These are phyloP conservation scores for Talaromyces funiculosus DNA, from an alignment of 2,329 filamentous ascomycete genomes.

Conservation along the genomic window DNA sequence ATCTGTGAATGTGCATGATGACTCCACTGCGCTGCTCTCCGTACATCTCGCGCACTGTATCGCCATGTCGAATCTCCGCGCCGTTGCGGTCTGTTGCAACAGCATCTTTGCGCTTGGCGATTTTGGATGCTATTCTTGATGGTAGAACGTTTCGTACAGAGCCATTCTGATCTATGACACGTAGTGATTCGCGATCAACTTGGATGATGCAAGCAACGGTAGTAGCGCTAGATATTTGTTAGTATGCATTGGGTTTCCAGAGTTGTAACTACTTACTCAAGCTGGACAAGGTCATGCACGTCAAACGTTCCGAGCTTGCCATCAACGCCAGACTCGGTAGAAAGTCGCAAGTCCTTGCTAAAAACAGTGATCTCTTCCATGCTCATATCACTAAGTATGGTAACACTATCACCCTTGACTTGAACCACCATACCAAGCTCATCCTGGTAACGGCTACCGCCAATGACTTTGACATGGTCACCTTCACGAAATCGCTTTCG, in stretches of 20 bases:
- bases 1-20: constrained; percentile 88
- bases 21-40: constrained; percentile 81
- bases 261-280: constrained; percentile 56
- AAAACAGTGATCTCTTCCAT: constrained; percentile 96
- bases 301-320: constrained; percentile 79
- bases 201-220: constrained; percentile 93
- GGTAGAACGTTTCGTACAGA: constrained; percentile 76
- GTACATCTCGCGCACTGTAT: constrained; percentile 84
- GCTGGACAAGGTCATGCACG: constrained; percentile 87
- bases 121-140: constrained; percentile 84
- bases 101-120: constrained; percentile 73
- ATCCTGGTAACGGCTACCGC: constrained; percentile 86
- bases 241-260: constrained; percentile 18
- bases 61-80: constrained; percentile 84
- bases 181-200: constrained; percentile 86
- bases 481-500: constrained; percentile 89
- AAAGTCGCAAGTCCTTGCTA: constrained; percentile 91
- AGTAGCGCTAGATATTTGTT: constrained; percentile 52
- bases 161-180: constrained; percentile 85
- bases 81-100: constrained; percentile 91
- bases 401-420: constrained; percentile 87
- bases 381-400: constrained; percentile 84
- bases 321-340: constrained; percentile 83
- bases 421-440: constrained; percentile 97
- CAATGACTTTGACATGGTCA: constrained; percentile 98